Evolutionary conservation across 2,329 filamentous ascomycete genomes (phyloP).

Genomic region (Mariannaea elegans): DNA sequence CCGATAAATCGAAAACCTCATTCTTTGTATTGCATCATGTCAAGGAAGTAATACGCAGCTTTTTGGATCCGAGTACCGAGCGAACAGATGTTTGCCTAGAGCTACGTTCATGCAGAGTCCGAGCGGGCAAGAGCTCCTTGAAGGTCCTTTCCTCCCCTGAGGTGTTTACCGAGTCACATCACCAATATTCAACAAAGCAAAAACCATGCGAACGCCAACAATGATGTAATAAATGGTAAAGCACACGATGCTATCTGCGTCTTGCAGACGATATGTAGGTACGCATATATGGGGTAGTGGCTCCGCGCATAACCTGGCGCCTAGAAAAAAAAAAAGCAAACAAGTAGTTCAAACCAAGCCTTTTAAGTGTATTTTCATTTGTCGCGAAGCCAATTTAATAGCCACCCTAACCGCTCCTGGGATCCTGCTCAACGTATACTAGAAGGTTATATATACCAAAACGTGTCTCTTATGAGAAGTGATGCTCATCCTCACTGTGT

Average conservation of each 20-base stretch:
- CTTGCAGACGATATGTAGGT: slow-evolving; percentile 29
- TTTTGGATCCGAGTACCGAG: too few relatives aligned
- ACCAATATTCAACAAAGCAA: too few relatives aligned
- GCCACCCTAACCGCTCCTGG: neutral
- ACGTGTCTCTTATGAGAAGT: neutral
- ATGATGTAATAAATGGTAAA: neutral
- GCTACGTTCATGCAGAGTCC: too few relatives aligned
- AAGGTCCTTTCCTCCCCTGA: slow-evolving; percentile 13
- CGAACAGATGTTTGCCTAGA: neutral
- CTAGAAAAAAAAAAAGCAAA: slow-evolving; percentile 19
- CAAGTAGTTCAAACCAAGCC: neutral
- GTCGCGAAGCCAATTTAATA: slow-evolving; percentile 12
- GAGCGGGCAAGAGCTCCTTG: slow-evolving; percentile 15
- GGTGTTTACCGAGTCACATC: neutral
- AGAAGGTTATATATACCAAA: slow-evolving; percentile 13
- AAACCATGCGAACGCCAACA: neutral
- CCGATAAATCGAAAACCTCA: neutral
- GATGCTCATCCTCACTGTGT: slow-evolving; percentile 28
- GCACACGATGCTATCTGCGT: slow-evolving; percentile 29
- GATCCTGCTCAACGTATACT: slow-evolving; percentile 3
- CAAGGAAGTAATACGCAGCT: too few relatives aligned
- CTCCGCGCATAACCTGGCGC: slow-evolving; percentile 28
- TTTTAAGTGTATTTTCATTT: slow-evolving; percentile 10
- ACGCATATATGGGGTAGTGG: slow-evolving; percentile 7
- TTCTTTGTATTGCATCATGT: neutral